Evolutionary conservation across 148 eudicot genomes (phyloP), one percentile per base, ranked within the genome.

Genomic region (Rhododendron mucronatum): DNA sequence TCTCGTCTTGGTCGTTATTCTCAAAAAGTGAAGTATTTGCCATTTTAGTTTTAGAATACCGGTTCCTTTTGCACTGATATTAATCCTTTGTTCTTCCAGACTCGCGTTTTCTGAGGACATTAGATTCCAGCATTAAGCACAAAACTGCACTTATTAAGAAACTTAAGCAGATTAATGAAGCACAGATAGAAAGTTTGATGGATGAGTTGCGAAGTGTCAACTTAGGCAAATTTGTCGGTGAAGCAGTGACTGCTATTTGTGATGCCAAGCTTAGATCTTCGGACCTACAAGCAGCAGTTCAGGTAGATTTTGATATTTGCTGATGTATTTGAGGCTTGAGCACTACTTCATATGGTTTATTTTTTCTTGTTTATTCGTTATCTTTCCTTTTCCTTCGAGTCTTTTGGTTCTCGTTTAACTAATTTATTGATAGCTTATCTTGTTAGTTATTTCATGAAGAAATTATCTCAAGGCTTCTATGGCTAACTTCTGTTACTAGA

Each of bases 111-210:
- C 91, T 97, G 73, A 94, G 97, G 92, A 92, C 97, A 50, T 87
- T 97, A 79, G 99, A 97, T 88, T 97, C 98, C 71, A 95, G 98
- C 94, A 97, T 97, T 83, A 97, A 93, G 90, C 95, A 96, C 83
- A 97, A 97, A 86, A 95, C 98, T 39, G 97, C 99, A 82, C 98
- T 97, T 82, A 95, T 97, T 71, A 97, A 97, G 85, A 97, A 97
- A 86, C 94, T 97, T 81, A 97, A 97, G 91, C 99, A 94, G 88
- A 97, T 97, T 67, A 97, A 91, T 87, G 99, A 97, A 87, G 99
- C 94, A 78, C 98, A 93, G 86, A 92, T 95, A 84, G 99, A 97
- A 92, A 92, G 96, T 74, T 91, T 97, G 91, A 92, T 94, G 96
- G 98, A 95, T 86, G 99, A 97, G 51, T 88, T 97, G 89, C 92